Percentiles rank a stretch among this genome's conserved stretches.
Conservation (phyloP, 2,329 filamentous ascomycete species). For the Thermomyces lanuginosus region DNA sequence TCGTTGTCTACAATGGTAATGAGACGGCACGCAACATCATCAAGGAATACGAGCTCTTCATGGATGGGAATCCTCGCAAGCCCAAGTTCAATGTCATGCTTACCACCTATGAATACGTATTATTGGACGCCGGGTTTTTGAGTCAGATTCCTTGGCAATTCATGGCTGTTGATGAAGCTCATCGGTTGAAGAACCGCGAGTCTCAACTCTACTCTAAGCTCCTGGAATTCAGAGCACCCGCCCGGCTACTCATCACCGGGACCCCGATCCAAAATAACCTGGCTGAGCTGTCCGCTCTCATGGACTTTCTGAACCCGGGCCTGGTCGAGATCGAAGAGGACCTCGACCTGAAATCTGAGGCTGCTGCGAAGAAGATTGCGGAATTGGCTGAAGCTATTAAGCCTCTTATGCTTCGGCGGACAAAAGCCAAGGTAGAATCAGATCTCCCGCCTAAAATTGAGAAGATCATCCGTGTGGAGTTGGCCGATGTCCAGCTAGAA, state of each 20-base stretch:
- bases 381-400: conserved; percentile 75
- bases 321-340: conserved; percentile 82
- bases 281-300: conserved; percentile 74
- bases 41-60: conserved; percentile 72
- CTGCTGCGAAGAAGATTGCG: conserved; percentile 73
- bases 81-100: conserved; percentile 96
- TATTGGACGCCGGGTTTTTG: conserved; percentile 69
- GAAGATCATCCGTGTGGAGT: conserved; percentile 94
- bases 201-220: conserved; percentile 82
- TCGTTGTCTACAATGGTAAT: conserved; percentile 89
- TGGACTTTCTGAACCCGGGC: conserved; percentile 96
- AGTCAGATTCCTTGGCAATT: conserved; percentile 94
- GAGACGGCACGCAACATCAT: conserved; percentile 75
- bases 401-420: conserved; percentile 86
- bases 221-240: conserved; percentile 70
- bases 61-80: conserved; percentile 71
- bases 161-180: conserved; percentile 88
- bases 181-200: conserved; percentile 89
- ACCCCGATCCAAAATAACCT: conserved; percentile 96
- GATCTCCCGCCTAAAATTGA: conserved; percentile 94
- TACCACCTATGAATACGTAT: conserved; percentile 93
- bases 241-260: conserved; percentile 83
- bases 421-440: conserved; percentile 93
- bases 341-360: conserved; percentile 64
- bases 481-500: conserved; percentile 89